Evolutionary conservation across 352 stramenopile genomes (phyloP).

Genomic region (Phytopythium boreale): DNA sequence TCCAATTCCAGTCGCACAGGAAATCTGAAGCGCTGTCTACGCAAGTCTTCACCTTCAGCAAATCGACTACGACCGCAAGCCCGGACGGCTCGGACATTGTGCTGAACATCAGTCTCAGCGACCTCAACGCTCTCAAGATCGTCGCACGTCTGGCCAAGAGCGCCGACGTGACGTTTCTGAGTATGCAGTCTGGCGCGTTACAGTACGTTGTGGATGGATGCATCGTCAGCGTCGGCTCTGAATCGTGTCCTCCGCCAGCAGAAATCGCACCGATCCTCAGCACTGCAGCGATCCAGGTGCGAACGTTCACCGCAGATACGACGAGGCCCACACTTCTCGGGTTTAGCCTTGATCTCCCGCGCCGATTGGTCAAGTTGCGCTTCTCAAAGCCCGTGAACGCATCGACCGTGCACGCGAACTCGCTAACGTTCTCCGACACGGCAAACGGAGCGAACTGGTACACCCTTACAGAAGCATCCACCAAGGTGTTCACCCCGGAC

Average conservation of each 20-base stretch:
- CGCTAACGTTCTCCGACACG: slow-evolving; percentile 44
- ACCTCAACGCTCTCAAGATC: slow-evolving; percentile 53
- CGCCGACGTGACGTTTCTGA: slow-evolving; percentile 30
- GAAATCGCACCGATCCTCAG: not conserved
- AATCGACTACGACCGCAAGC: slow-evolving; percentile 38
- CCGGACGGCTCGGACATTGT: slow-evolving; percentile 37
- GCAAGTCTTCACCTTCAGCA: slow-evolving; percentile 21
- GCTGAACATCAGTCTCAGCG: slow-evolving; percentile 29
- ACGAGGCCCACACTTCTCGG: slow-evolving; percentile 39
- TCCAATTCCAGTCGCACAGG: slow-evolving; percentile 39
- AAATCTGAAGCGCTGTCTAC: slow-evolving; percentile 2
- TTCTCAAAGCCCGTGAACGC: slow-evolving; percentile 69
- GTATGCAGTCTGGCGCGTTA: slow-evolving; percentile 27
- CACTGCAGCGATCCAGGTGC: slow-evolving; percentile 23
- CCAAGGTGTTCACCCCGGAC: slow-evolving; percentile 40
- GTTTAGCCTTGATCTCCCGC: slow-evolving; percentile 56
- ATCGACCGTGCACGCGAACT: slow-evolving; percentile 25
- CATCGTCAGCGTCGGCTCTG: slow-evolving; percentile 17
- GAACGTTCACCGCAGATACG: slow-evolving; percentile 41
- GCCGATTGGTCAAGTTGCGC: slow-evolving; percentile 52
- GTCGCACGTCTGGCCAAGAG: slow-evolving; percentile 24
- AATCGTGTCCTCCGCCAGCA: slow-evolving; percentile 24
- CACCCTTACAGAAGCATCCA: slow-evolving; percentile 32
- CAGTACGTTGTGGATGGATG: slow-evolving; percentile 49
- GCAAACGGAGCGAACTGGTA: slow-evolving; percentile 25